Percentiles rank a stretch among this genome's conserved stretches.
phyloP scores from a whole-genome alignment of 306 rosid species.

The Cucumis cinereus region DNA sequence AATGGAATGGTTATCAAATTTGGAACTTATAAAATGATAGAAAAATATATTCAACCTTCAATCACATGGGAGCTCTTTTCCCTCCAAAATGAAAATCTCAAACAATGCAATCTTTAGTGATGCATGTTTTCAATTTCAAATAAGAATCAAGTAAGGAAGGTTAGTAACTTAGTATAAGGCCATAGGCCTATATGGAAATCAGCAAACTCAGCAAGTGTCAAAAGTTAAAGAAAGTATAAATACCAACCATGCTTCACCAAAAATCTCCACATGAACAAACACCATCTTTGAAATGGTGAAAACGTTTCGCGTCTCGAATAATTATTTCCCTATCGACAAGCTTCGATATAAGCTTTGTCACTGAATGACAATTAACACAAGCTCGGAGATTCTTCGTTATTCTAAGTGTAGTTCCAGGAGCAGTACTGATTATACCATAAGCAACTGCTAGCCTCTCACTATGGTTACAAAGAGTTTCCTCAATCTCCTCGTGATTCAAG shows the following conservation, averaged over 20 bases:
- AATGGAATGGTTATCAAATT: too few species aligned
- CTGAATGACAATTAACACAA: conserved; percentile 1
- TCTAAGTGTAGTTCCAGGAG: conserved; percentile 8
- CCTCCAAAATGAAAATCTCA: not conserved
- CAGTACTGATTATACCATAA: conserved; percentile 7
- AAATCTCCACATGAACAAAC: conserved; percentile 9
- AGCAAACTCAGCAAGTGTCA: not conserved
- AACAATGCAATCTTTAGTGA: not conserved
- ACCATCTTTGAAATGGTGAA: conserved; percentile 10
- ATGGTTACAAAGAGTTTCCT: conserved; percentile 8
- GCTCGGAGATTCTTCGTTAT: conserved; percentile 9
- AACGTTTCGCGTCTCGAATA: conserved; percentile 7
- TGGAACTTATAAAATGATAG: not conserved
- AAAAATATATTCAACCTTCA: not conserved
- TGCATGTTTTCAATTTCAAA: not conserved
- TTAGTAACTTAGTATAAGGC: too few species aligned
- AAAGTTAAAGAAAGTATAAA: not conserved
- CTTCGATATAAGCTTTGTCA: conserved; percentile 9
- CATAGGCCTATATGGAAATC: not conserved
- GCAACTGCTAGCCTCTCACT: conserved; percentile 12
- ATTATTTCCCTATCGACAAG: conserved; percentile 8
- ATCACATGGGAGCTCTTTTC: not conserved
- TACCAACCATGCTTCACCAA: conserved; percentile 9
- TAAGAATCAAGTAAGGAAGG: not conserved
- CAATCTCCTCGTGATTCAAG: conserved; percentile 8